These are phyloP conservation scores for Acanthamoeba castellanii DNA, from an alignment of 208 protist genomes.

Conservation along the genomic window DNA sequence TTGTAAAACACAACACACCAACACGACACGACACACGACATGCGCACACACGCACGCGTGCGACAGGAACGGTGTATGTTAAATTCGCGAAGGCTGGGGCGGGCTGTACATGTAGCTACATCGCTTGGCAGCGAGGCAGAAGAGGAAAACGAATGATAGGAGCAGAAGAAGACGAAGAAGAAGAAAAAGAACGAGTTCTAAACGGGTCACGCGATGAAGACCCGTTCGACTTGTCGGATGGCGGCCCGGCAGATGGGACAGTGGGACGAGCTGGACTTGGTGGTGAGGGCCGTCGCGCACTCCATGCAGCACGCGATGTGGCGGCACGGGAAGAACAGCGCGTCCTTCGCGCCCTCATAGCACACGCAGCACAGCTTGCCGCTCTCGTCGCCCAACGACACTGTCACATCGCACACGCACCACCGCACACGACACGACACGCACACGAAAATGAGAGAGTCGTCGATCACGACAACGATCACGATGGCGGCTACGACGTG, in stretches of 20 bases:
- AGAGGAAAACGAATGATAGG: too few relatives aligned
- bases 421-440: not conserved
- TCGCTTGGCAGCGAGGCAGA: too few relatives aligned
- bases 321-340: conserved; percentile 33
- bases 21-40: too few relatives aligned
- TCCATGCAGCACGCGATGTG: conserved; percentile 38
- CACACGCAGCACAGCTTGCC: conserved; percentile 3
- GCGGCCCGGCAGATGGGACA: not conserved
- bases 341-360: not conserved
- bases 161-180: too few relatives aligned
- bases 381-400: not conserved
- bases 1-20: too few relatives aligned
- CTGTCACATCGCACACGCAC: not conserved
- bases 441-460: not conserved
- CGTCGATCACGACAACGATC: not conserved
- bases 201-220: too few relatives aligned
- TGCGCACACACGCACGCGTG: too few relatives aligned
- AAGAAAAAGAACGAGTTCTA: too few relatives aligned
- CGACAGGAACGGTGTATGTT: too few relatives aligned
- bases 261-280: not conserved
- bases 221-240: not conserved
- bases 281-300: not conserved
- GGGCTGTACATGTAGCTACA: too few relatives aligned
- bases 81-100: too few relatives aligned
- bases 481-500: not conserved